Evolutionary conservation across 2,329 filamentous ascomycete species (phyloP), one percentile per base, ranked within the genome.

Genomic region (Penicillium vulpinum): DNA sequence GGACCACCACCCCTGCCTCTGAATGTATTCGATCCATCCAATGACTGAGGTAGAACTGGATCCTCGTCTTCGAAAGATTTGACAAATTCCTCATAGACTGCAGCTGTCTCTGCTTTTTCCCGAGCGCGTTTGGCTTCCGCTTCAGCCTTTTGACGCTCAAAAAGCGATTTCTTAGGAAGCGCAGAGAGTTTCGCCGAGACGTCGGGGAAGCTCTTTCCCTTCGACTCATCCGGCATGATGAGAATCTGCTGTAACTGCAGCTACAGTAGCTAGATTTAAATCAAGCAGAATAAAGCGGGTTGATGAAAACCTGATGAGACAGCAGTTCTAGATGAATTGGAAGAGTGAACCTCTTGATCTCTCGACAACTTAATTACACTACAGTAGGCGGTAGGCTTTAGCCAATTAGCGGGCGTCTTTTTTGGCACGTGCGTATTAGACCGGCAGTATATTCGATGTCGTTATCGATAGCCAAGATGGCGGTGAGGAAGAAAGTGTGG

Each of bases 71-170:
- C 80, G 61, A 81, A 83, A 21, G 79, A 91, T 75, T 93, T 93
- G 55, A 94, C 85, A 64, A 96, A 96, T 63, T 93, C 91, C 65
- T 91, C 86, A 73, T 92, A 90, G 0, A 92, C 91, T 24, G 91
- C 91, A 22, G 89, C 90, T 7, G 90, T 95, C 76, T 96, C 92
- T 63, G 88, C 91, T 68, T 88, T 89, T 74, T 96, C 92, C 64
- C 91, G 85, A 65, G 85, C 83, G 57, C 90, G 87, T 77, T 96
- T 96, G 24, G 91, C 91, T 79, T 96, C 91, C 55, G 90, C 90
- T 72, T 96, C 91, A 58, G 90, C 90, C 73, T 90, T 91, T 73
- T 95, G 90, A 66, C 88, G 88, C 77, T 96, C 92, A 72, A 95
- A 96, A 26, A 89, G 83, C 21, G 91, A 95, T 71, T 94, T 90